These are phyloP conservation scores for Lactifluus subvellereus DNA, from an alignment of 768 basidiomycete species.

Conservation along the genomic window DNA sequence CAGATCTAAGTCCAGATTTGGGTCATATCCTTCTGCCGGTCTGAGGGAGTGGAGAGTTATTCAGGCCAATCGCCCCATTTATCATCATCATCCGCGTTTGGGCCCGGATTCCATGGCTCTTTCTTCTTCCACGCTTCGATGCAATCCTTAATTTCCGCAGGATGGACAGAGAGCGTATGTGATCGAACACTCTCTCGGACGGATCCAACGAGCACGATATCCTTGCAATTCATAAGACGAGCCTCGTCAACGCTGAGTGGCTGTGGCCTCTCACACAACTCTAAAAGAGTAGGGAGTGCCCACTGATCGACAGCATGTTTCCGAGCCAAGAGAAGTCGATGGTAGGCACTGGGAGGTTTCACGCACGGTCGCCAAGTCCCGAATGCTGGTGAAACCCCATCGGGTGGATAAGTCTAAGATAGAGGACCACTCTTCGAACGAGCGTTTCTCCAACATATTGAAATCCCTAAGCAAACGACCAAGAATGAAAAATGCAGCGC, in stretches of 20 bases:
- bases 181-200: slow-evolving; percentile 16
- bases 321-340: slow-evolving; percentile 2
- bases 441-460: slow-evolving; percentile 1
- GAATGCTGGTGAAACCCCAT: slow-evolving; percentile 20
- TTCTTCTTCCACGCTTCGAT: slow-evolving; percentile 1
- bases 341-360: not conserved
- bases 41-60: too few relatives aligned
- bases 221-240: slow-evolving; percentile 10
- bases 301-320: slow-evolving; percentile 12
- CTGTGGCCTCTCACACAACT: slow-evolving; percentile 9
- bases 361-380: slow-evolving; percentile 9
- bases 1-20: too few relatives aligned
- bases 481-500: not conserved
- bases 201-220: slow-evolving; percentile 9
- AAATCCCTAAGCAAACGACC: slow-evolving; percentile 6
- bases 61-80: too few relatives aligned
- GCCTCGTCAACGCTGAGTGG: slow-evolving; percentile 17
- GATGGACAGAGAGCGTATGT: not conserved
- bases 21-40: too few relatives aligned
- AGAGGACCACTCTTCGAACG: slow-evolving; percentile 18
- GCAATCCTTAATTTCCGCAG: not conserved
- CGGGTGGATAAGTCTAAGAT: slow-evolving; percentile 16
- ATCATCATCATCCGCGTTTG: too few relatives aligned
- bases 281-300: slow-evolving; percentile 5
- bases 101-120: not conserved